Base-by-base conservation (phyloP, 768 basidiomycete species). In the Tricholoma bakamatsutake region DNA sequence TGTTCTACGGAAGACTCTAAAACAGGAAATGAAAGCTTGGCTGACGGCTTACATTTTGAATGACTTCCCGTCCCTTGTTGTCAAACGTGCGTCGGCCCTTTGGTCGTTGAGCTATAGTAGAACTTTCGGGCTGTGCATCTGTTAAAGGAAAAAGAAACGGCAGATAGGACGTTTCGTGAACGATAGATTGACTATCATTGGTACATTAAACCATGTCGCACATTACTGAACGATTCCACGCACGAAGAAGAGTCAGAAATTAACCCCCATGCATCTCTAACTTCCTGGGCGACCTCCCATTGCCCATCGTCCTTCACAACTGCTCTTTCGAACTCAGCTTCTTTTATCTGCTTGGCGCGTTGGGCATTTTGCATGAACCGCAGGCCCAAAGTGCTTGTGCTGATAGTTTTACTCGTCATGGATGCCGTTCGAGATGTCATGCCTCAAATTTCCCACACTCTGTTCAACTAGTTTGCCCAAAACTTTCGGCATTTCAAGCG, bases 291-390 rank as follows among this genome's bases (percentile, higher is more conserved):
- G 8, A 88, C 73, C 61, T 83, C 79, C 86, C 86, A 88, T 63
- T 84, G 74, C 0, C 77, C 82, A 50, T 85, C 83, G 63, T 87
- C 84, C 62, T 79, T 75, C 27, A 84, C 74, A 61, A 76, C 76
- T 2, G 82, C 80, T 49, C 77, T 75, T 46, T 82, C 79, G 1
- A 73, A 67, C 59, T 81, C 76, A 13, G 78, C 76, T 55, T 74
- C 74, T 24, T 78, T 73, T 13, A 79, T 63, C 12, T 79, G 74
- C 57, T 83, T 81, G 18, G 79, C 73, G 1, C 80, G 76, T 2
- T 81, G 78, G 0, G 85, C 82, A 69, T 85, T 85, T 66, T 85
- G 86, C 86, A 88, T 88, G 65, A 88, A 88, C 2, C 80, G 79
- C 43, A 88, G 75, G 61, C 81, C 80, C 8, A 87, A 73, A 0